Percentiles rank a stretch among this genome's conserved stretches.
phyloP scores from a whole-genome alignment of 805 yeast species.

The Pichia thaimueangensis region DNA sequence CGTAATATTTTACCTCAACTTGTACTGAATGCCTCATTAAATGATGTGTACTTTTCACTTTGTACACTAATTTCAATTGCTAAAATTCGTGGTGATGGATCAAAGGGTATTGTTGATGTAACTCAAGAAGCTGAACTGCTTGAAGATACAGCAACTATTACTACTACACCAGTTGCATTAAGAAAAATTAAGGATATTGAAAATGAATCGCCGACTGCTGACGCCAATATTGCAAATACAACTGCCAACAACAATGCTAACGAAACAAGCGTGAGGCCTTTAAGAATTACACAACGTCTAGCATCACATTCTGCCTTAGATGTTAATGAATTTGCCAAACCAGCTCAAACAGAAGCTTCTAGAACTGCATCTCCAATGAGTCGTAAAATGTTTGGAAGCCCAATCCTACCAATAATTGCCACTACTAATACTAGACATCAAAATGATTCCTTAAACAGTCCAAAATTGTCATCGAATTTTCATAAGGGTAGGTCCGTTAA shows the following conservation, averaged over 20 bases:
- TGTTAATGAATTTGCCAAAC: slow-evolving; percentile 1
- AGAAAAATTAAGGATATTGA: not conserved
- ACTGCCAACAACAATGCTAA: not conserved
- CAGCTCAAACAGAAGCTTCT: slow-evolving; percentile 7
- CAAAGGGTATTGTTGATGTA: slow-evolving; percentile 1
- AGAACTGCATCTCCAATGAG: slow-evolving; percentile 17
- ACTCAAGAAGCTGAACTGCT: not conserved
- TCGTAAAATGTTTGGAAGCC: slow-evolving; percentile 3
- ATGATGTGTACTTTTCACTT: slow-evolving; percentile 62
- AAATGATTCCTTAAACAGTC: not conserved
- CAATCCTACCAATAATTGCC: slow-evolving; percentile 10
- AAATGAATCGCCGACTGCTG: not conserved
- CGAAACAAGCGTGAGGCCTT: slow-evolving; percentile 45
- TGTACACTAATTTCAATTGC: slow-evolving; percentile 54
- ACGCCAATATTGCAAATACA: not conserved
- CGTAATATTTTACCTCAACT: slow-evolving; percentile 60
- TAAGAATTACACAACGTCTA: slow-evolving; percentile 58
- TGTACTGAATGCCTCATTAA: slow-evolving; percentile 66
- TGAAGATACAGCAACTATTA: slow-evolving; percentile 5
- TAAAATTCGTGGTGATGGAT: slow-evolving; percentile 32
- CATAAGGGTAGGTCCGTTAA: not conserved
- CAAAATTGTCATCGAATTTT: not conserved
- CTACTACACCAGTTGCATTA: slow-evolving; percentile 13
- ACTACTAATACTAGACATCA: not conserved
- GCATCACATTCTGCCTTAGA: slow-evolving; percentile 16